Evolutionary conservation across 2,329 filamentous ascomycete species (phyloP).

Genomic region (Apiospora arundinis): DNA sequence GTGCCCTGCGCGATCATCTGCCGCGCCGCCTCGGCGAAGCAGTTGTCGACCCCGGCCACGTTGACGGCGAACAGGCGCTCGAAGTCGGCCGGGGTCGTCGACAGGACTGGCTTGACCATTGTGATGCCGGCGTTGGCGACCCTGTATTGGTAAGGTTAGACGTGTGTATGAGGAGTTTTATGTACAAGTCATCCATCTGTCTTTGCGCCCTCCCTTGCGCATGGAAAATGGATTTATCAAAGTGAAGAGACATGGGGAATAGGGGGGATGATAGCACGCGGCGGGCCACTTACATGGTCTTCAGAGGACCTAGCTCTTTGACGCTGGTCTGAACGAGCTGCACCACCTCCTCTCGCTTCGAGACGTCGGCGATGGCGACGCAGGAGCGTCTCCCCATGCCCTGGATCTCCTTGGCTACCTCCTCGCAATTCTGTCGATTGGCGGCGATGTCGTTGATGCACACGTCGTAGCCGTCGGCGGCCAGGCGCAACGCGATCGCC

Average conservation of each 20-base stretch:
- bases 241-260: not conserved
- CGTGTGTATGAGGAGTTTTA: not conserved
- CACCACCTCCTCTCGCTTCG: conserved; percentile 57
- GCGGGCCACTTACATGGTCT: conserved; percentile 41
- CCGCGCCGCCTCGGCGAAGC: conserved; percentile 66
- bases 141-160: conserved; percentile 41
- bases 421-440: conserved; percentile 58
- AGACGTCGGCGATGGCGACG: conserved; percentile 66
- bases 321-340: conserved; percentile 58
- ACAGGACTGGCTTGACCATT: conserved; percentile 61
- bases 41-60: conserved; percentile 69
- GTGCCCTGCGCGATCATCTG: conserved; percentile 69
- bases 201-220: not conserved
- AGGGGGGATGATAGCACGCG: not conserved
- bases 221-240: no score
- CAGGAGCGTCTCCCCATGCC: conserved; percentile 58
- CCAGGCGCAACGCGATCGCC: conserved; percentile 67
- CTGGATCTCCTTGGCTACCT: conserved; percentile 59
- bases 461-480: conserved; percentile 69
- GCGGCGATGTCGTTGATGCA: conserved; percentile 68
- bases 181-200: no score
- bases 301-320: conserved; percentile 56
- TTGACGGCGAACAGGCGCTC: conserved; percentile 68
- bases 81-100: conserved; percentile 63
- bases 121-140: conserved; percentile 69